Base-by-base conservation (phyloP, 768 basidiomycete genomes). In the Lactarius trivialis region DNA sequence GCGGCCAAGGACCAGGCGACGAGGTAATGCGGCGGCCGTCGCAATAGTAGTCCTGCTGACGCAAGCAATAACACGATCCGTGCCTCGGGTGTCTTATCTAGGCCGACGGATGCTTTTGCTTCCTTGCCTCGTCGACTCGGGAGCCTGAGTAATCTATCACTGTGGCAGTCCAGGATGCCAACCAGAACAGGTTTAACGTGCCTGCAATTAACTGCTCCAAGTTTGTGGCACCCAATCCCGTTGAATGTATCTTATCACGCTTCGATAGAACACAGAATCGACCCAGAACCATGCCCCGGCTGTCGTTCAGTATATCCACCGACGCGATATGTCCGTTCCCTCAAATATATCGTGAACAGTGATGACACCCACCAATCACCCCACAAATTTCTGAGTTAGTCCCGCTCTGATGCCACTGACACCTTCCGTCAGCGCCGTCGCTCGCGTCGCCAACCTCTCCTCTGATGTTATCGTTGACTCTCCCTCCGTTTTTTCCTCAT, bases 371-470 rank as follows among this genome's bases (percentile, higher is more conserved):
- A 39, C 33, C 30, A 30, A 30, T 30, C 34, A 3, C 3, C 39
- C 43, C 14, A 6, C 34, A 39, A 37, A 17, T 33, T 17, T 45
- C 45, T 45, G 45, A 48, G 37, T 53, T 37, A 7, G 28, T 30
- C 17, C 3, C n/a, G 0, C 36, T 14, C 39, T 43, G 49, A 62
- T 67, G 65, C 30, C 58, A 19, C 26, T 62, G 34, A 59, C 65
- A 54, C 64, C 70, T 30, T 65, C 77, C 1, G 66, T 74, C 51
- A 58, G 69, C 14, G 68, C 80, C 6, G 85, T 88, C 58, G 81
- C 86, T 43, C 85, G 89, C 36, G 79, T 91, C 63, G 87, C 85
- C n/a, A 85, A 81, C 71, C 73, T 89, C 33, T 78, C 85, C 32
- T 88, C 90, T 8, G 88, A 89, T 67, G 73, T 81, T 51, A 68